Evolutionary conservation across 257 asterid genomes (phyloP).

Genomic region (Oldenlandia corymbosa): DNA sequence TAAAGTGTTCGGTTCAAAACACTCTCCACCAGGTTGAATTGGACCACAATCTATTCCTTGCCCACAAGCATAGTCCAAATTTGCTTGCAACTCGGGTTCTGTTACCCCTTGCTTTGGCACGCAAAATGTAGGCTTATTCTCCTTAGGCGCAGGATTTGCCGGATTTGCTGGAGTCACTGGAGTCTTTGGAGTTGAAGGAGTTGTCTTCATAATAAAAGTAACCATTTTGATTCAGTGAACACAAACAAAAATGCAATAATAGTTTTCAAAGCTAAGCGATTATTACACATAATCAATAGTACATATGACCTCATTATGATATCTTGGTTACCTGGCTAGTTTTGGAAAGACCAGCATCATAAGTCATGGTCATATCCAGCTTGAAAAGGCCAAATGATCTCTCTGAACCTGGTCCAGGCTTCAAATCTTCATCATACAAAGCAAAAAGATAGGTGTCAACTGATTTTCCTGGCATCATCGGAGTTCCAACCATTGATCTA

Average conservation of each 20-base stretch:
- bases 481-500: slow-evolving; percentile 64
- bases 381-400: slow-evolving; percentile 64
- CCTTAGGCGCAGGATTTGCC: slow-evolving; percentile 14
- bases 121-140: slow-evolving; percentile 36
- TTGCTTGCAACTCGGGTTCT: slow-evolving; percentile 39
- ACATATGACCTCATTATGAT: too few species aligned
- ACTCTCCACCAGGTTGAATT: slow-evolving; percentile 61
- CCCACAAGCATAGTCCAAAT: slow-evolving; percentile 56
- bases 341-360: slow-evolving; percentile 52
- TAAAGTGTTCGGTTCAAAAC: slow-evolving; percentile 50
- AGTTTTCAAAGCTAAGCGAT: background rate
- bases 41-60: slow-evolving; percentile 49
- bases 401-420: slow-evolving; percentile 72
- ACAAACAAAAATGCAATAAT: background rate
- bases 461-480: slow-evolving; percentile 69
- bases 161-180: slow-evolving; percentile 24
- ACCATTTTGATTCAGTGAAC: background rate
- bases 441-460: slow-evolving; percentile 67
- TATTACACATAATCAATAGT: too few species aligned
- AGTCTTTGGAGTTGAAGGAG: slow-evolving; percentile 13
- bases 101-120: slow-evolving; percentile 40
- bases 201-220: slow-evolving; percentile 12
- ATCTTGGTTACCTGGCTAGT: slow-evolving; percentile 32
- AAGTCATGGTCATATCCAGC: slow-evolving; percentile 44
- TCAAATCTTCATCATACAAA: slow-evolving; percentile 55